phyloP scores from a whole-genome alignment of 805 yeast species.

The Teunomyces cretensis region DNA sequence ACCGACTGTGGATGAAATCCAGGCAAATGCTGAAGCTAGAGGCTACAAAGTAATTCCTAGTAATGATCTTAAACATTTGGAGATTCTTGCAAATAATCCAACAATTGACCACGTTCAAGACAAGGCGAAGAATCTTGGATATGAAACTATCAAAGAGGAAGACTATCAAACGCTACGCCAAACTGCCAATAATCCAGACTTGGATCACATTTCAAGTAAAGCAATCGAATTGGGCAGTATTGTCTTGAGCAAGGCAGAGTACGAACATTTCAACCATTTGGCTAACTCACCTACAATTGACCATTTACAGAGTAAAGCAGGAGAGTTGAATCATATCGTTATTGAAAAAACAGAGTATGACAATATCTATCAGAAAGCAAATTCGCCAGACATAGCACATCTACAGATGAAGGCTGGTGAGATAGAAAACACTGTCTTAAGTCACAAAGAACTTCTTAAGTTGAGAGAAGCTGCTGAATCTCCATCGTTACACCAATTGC shows the following conservation, averaged over 20 bases:
- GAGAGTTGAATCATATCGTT: slow-evolving; percentile 1
- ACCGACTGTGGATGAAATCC: slow-evolving; percentile 23
- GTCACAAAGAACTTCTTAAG: neutral
- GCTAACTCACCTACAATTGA: slow-evolving; percentile 16
- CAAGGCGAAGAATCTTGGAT: slow-evolving; percentile 12
- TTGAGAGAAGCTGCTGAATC: slow-evolving; percentile 2
- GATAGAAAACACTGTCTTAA: neutral
- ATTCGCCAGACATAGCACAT: neutral
- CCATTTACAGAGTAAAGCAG: slow-evolving; percentile 13
- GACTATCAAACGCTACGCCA: slow-evolving; percentile 13
- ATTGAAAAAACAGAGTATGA: slow-evolving; percentile 6
- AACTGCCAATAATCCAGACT: slow-evolving; percentile 20
- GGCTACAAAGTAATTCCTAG: slow-evolving; percentile 19
- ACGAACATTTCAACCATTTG: slow-evolving; percentile 11
- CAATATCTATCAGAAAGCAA: neutral
- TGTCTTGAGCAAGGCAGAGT: slow-evolving; percentile 15
- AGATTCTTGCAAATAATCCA: slow-evolving; percentile 17
- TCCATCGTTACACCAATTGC: slow-evolving; percentile 9
- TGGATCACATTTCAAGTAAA: slow-evolving; percentile 11
- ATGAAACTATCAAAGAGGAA: slow-evolving; percentile 9
- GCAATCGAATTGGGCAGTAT: slow-evolving; percentile 19
- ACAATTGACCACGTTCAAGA: slow-evolving; percentile 17
- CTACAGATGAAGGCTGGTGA: neutral
- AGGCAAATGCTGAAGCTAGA: slow-evolving; percentile 9
- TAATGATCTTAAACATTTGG: slow-evolving; percentile 12